Base-by-base conservation (phyloP, 495 filamentous ascomycete species). In the Gamarada debralockiae region DNA sequence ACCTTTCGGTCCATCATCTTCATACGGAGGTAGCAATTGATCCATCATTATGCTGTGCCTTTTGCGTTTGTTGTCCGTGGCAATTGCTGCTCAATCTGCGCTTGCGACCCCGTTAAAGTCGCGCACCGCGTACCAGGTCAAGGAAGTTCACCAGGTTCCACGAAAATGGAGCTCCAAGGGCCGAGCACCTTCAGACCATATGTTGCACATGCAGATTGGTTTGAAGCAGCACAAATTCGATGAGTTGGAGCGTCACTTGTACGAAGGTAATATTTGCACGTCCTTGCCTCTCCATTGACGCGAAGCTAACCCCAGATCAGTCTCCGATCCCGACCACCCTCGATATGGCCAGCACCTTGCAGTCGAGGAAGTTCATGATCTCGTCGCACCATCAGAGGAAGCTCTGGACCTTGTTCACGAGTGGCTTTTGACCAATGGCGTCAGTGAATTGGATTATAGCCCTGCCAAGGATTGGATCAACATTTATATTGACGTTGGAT, bases 341-440 rank as follows among this genome's bases (percentile, higher is more conserved):
- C 68, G 68, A n/a, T 74, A 75, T 58, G 72, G 75, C 18, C 62
- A 72, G 72, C 70, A 78, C 22, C 41, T 55, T 14, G 68, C 67
- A 27, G 58, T 67, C 45, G 73, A 68, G 71, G 75, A 59, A 37
- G 52, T 59, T 6, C 50, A 59, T 21, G 56, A 59, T 15, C 52
- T 59, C n/a, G 23, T 59, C 51, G 54, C 54, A 41, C 74, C 76
- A 0, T 65, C 65, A 6, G 56, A 67, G 15, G 68, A 72, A 34
- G 65, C 68, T 20, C 65, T 77, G 9, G 65, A 71, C 27, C 61
- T 65, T 23, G 71, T 78, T 6, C 67, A 61, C 27, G 54, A 63
- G 2, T 82, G 79, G 77, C 65, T 84, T 33, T 51, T 66, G n/a
- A 56, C 58, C 10, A 67, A 72, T 46, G 80, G 81, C 6, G 76